Base-by-base conservation (phyloP, 1,284 basidiomycete species). In the Rhodotorula sp. region DNA sequence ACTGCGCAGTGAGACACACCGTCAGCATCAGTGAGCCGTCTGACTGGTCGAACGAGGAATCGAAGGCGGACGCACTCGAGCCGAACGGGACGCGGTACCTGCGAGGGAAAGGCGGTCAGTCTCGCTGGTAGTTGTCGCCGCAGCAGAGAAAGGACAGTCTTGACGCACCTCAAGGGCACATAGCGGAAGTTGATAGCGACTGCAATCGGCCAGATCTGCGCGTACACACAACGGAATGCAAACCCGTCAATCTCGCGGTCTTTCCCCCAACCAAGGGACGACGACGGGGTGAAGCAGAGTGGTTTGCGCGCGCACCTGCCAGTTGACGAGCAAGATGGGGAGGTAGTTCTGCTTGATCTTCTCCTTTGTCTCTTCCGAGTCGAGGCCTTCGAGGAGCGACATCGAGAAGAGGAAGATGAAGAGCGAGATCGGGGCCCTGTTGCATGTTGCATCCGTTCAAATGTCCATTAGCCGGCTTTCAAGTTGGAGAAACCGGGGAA, bases 331-430 rank as follows among this genome's bases (percentile, higher is more conserved):
- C 5, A 75, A 56, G 53, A 75, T 75, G 4, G 74, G 57, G 46
- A 63, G 66, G 56, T 69, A 75, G 40, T 69, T 65, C 46, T 58
- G 40, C 46, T 47, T 47, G 58, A 75, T 64, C 61, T 70, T 70
- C 18, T 73, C 63, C 37, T 37, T 50, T 7, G 62, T 65, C 34
- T 71, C 64, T 6, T 70, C 74, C 7, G 44, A 59, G 30, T 71
- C 51, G 18, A 75, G 61, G 5, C 74, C 74, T 57, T 75, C 74
- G n/a, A 75, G 53, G 13, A 73, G 47, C 22, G 62, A 54, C 71
- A 75, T 75, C 28, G 69, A 73, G 40, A 75, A 65, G 28, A 75
- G 65, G 64, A 75, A 75, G 58, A 75, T 69, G 67, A 75, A 67
- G 24, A 75, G 62, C 47, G 69, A 70, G 46, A 70, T 52, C 18